phyloP scores from a whole-genome alignment of 805 yeast species.

The Schizosaccharomyces japonicus region DNA sequence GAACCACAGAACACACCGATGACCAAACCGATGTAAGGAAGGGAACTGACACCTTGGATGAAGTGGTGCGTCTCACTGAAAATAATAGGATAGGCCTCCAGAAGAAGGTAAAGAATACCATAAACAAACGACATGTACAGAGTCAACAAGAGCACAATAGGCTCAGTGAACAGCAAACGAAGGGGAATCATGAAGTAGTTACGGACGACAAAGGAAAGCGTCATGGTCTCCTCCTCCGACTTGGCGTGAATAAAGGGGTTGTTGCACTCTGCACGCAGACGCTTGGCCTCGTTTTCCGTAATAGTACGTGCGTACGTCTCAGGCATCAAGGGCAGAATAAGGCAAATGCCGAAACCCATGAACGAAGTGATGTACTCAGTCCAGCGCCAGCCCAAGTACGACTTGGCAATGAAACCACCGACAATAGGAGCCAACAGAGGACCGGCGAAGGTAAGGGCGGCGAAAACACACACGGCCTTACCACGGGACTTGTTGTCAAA shows the following conservation, averaged over 20 bases:
- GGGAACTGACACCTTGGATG: conserved; percentile 35
- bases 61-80: conserved; percentile 39
- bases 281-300: conserved; percentile 35
- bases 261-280: conserved; percentile 40
- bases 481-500: conserved; percentile 47
- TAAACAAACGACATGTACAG: conserved; percentile 57
- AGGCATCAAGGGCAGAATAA: conserved; percentile 23
- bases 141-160: conserved; percentile 43
- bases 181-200: conserved; percentile 48
- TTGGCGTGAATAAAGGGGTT: conserved; percentile 69
- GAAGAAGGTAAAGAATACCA: conserved; percentile 49
- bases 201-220: conserved; percentile 33
- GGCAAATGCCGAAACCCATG: conserved; percentile 23
- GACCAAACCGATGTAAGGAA: conserved; percentile 59
- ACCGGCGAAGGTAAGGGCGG: conserved; percentile 51
- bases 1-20: conserved; percentile 46
- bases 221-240: conserved; percentile 37
- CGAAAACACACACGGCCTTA: conserved; percentile 44
- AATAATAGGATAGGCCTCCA: conserved; percentile 55
- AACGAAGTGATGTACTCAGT: conserved; percentile 48
- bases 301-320: conserved; percentile 58
- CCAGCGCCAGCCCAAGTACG: conserved; percentile 67
- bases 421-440: conserved; percentile 67
- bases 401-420: conserved; percentile 40
- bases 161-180: conserved; percentile 41